Evolutionary conservation across 495 filamentous ascomycete genomes (phyloP).

Genomic region (Xylona heveae): DNA sequence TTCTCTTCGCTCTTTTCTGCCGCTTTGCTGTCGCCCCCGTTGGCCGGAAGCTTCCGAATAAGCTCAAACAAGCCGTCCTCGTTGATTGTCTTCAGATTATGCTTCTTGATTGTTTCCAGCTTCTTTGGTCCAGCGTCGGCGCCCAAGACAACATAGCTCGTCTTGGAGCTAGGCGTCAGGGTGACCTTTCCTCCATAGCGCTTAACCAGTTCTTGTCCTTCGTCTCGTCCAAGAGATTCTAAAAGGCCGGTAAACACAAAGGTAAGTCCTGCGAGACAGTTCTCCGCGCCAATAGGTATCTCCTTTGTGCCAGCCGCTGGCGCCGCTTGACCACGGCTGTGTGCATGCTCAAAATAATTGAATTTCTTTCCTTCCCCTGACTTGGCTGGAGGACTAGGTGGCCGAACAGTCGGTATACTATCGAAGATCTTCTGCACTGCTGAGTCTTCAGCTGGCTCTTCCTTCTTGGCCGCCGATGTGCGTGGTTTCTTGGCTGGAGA

Average conservation of each 20-base stretch:
- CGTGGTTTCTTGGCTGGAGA: conserved; percentile 37
- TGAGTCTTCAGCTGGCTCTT: conserved; percentile 36
- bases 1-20: conserved; percentile 67
- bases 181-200: conserved; percentile 84
- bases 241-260: conserved; percentile 96
- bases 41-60: conserved; percentile 61
- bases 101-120: conserved; percentile 59
- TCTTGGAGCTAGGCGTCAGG: conserved; percentile 69
- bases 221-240: conserved; percentile 57
- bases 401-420: conserved; percentile 56
- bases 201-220: conserved; percentile 74
- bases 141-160: conserved; percentile 80
- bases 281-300: conserved; percentile 65
- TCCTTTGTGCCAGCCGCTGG: conserved; percentile 41
- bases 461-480: conserved; percentile 37
- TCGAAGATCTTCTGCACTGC: conserved; percentile 68
- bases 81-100: conserved; percentile 72
- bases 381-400: conserved; percentile 60
- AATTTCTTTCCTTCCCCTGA: conserved; percentile 41
- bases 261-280: conserved; percentile 77
- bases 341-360: conserved; percentile 32
- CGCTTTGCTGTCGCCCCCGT: conserved; percentile 73
- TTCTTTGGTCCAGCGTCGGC: conserved; percentile 86
- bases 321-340: conserved; percentile 31
- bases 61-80: conserved; percentile 83